Conservation (phyloP, 148 eudicot genomes). For the Suaeda aralocaspica region DNA sequence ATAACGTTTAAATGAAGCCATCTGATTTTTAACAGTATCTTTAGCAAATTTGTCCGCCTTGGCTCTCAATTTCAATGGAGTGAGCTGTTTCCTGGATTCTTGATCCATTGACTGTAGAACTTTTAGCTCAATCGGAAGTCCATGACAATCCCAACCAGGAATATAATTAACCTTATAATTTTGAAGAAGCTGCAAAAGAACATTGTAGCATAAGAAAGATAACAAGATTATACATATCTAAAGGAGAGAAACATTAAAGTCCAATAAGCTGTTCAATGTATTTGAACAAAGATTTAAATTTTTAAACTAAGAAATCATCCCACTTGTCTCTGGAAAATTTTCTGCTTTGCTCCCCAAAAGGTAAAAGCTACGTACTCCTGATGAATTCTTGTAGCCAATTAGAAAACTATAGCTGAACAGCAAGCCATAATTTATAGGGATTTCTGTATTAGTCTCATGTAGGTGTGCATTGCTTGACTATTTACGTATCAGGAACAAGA, state of each 20-base stretch:
- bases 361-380: too few relatives aligned
- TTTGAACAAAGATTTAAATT: background rate
- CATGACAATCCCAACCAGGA: slow-evolving; percentile 99
- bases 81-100: slow-evolving; percentile 81
- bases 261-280: background rate
- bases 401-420: background rate
- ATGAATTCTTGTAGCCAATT: background rate
- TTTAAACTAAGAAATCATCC: too few relatives aligned
- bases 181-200: slow-evolving; percentile 82
- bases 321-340: too few relatives aligned
- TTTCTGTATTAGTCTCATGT: background rate
- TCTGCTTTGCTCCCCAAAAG: too few relatives aligned
- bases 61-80: slow-evolving; percentile 83
- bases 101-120: slow-evolving; percentile 90
- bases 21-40: slow-evolving; percentile 82
- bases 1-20: slow-evolving; percentile 91
- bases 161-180: slow-evolving; percentile 71
- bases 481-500: background rate
- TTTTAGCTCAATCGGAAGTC: slow-evolving; percentile 94
- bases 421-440: background rate
- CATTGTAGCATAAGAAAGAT: slow-evolving; percentile 5
- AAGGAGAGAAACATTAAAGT: background rate
- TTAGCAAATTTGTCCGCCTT: slow-evolving; percentile 95
- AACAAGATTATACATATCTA: background rate
- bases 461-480: background rate